These are phyloP conservation scores for Escallonia rubra DNA, from an alignment of 129 eudicot genomes.

Conservation along the genomic window DNA sequence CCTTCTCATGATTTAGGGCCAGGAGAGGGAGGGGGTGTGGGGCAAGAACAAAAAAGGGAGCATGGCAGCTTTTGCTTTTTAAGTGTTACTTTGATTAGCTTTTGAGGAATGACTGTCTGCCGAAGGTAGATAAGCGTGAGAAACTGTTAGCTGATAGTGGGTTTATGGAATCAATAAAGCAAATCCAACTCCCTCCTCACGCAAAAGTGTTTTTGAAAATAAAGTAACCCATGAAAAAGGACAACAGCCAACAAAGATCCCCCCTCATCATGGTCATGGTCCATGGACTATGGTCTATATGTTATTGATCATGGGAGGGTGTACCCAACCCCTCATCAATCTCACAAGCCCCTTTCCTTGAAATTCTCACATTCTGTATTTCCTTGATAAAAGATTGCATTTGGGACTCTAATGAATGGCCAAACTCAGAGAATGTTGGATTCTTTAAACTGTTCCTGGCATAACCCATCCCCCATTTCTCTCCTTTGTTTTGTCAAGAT, in stretches of 20 bases:
- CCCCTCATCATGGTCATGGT: slow-evolving; percentile 4
- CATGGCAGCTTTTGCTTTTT: slow-evolving; percentile 8
- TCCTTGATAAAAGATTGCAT: slow-evolving; percentile 20
- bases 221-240: background rate
- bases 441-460: slow-evolving; percentile 38
- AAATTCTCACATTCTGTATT: slow-evolving; percentile 55
- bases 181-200: slow-evolving; percentile 1
- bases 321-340: slow-evolving; percentile 30
- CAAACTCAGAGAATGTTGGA: slow-evolving; percentile 81
- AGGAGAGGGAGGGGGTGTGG: background rate
- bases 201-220: background rate
- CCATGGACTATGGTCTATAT: no score
- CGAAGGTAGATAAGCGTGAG: slow-evolving; percentile 7
- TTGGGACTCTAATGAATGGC: slow-evolving; percentile 64
- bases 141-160: slow-evolving; percentile 3
- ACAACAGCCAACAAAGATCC: slow-evolving; percentile 17
- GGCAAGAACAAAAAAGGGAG: background rate
- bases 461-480: slow-evolving; percentile 5
- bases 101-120: slow-evolving; percentile 16
- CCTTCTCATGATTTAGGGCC: background rate
- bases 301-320: slow-evolving; percentile 12
- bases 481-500: background rate
- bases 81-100: background rate
- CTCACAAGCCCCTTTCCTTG: slow-evolving; percentile 34
- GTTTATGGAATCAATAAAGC: slow-evolving; percentile 19